phyloP scores from a whole-genome alignment of 305 asterid species.

The Fraxinus paxiana region DNA sequence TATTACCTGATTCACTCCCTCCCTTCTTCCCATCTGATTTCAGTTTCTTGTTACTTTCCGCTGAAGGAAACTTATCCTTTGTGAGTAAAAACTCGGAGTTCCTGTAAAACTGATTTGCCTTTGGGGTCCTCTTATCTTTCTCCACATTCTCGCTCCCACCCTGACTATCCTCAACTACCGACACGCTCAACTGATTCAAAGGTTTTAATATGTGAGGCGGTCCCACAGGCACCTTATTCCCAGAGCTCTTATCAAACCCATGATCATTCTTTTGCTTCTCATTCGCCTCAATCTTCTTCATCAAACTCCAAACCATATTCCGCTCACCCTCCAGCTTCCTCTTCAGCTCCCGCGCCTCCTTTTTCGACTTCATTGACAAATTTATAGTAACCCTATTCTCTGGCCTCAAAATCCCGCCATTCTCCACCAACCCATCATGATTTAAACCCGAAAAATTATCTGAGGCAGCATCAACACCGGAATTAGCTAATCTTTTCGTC shows the following conservation, averaged over 20 bases:
- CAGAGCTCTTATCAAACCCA: slow-evolving; percentile 29
- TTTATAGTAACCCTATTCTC: slow-evolving; percentile 54
- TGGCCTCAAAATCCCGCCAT: slow-evolving; percentile 43
- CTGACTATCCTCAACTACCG: slow-evolving; percentile 47
- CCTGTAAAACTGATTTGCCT: slow-evolving; percentile 60
- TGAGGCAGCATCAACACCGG: slow-evolving; percentile 37
- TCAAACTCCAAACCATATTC: slow-evolving; percentile 54
- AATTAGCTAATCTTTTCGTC: slow-evolving; percentile 27
- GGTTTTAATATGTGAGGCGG: slow-evolving; percentile 44
- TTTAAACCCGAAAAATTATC: slow-evolving; percentile 46
- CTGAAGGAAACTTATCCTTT: slow-evolving; percentile 53
- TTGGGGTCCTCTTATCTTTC: slow-evolving; percentile 72
- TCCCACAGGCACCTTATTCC: slow-evolving; percentile 32
- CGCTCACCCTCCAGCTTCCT: slow-evolving; percentile 72
- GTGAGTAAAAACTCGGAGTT: slow-evolving; percentile 64
- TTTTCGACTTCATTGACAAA: slow-evolving; percentile 59
- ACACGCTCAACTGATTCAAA: slow-evolving; percentile 49
- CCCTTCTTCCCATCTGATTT: slow-evolving; percentile 49
- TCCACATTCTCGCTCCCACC: slow-evolving; percentile 37
- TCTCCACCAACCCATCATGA: slow-evolving; percentile 36
- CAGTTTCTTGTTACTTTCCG: slow-evolving; percentile 62
- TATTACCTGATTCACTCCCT: slow-evolving; percentile 31
- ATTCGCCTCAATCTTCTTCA: slow-evolving; percentile 59
- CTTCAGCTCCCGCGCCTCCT: slow-evolving; percentile 60
- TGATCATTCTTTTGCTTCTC: slow-evolving; percentile 39